phyloP scores from a whole-genome alignment of 192 early-diverging fungal species.

The Hyaloraphidium curvatum region DNA sequence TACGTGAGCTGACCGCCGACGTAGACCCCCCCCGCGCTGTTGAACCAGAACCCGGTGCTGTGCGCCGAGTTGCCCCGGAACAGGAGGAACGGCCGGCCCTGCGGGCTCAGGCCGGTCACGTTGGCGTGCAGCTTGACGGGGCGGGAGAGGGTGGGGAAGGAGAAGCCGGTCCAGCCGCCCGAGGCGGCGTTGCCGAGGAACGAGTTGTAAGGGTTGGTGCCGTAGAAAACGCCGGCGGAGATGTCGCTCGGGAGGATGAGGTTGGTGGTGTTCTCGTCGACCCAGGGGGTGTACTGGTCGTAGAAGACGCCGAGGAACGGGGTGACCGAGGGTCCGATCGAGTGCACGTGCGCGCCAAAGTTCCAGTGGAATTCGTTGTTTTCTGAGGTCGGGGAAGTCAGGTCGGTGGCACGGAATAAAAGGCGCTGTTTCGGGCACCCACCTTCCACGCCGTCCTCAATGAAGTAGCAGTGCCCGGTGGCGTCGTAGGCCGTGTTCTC shows the following conservation, averaged over 20 bases:
- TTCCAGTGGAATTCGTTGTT: too few species aligned
- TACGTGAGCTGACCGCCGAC: slow-evolving; percentile 8
- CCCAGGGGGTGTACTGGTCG: too few species aligned
- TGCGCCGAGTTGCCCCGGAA: slow-evolving; percentile 14
- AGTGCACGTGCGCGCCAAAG: too few species aligned
- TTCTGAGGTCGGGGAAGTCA: too few species aligned
- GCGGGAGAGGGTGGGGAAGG: slow-evolving; percentile 6
- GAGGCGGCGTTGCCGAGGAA: slow-evolving; percentile 15
- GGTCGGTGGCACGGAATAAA: too few species aligned
- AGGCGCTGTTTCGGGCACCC: too few species aligned
- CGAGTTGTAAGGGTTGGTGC: slow-evolving; percentile 11
- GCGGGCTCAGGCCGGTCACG: neutral
- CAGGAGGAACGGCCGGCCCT: slow-evolving; percentile 4
- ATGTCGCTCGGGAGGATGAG: slow-evolving; percentile 12
- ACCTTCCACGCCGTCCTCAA: slow-evolving; percentile 16
- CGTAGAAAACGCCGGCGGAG: slow-evolving; percentile 9
- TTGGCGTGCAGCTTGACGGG: slow-evolving; percentile 6
- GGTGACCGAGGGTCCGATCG: too few species aligned
- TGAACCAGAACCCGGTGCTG: slow-evolving; percentile 13
- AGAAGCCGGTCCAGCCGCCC: slow-evolving; percentile 12
- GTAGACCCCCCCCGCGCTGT: slow-evolving; percentile 11
- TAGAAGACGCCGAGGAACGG: too few species aligned
- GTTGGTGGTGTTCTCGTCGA: too few species aligned
- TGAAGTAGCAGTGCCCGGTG: slow-evolving; percentile 16
- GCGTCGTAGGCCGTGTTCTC: slow-evolving; percentile 11